Evolutionary conservation across 1,139 yeast species (phyloP), one percentile per base, ranked within the genome.

Genomic region (Arxiozyma slooffiae): DNA sequence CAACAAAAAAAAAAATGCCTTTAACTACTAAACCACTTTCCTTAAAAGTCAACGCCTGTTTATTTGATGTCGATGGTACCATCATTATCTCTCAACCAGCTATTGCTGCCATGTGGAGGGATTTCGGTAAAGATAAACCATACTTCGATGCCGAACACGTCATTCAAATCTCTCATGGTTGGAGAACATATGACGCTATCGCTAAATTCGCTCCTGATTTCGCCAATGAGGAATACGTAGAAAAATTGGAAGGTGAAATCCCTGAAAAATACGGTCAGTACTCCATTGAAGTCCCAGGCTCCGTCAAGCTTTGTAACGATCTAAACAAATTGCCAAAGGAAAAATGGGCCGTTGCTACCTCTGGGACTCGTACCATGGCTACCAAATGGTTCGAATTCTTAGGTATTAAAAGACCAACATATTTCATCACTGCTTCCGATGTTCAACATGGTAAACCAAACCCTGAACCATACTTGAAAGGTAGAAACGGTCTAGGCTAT

Each of bases 11-110:
- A 20, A 54, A 18, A 41, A 62, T 60, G 62, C 55, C 62, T 48
- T 54, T 58, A 52, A 54, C 60, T 38, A 54, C 56, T 42, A 56
- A 61, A 54, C 67, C 68, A 34, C 50, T 65, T 40, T 55, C 64
- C 48, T 55, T 67, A 42, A 64, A 60, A 52, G 63, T 67, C 21
- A 64, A 67, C 58, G 73, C 72, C 41, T 69, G 76, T 58, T 77
- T 85, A 58, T 85, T 86, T 67, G 95, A 86, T 67, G 80, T 89
- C 52, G 95, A 86, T 65, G 95, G 95, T 50, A 86, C 95, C 41
- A 74, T 86, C 63, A 86, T 86, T 65, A 80, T 83, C 66, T 84
- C 95, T 41, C 85, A 90, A 54, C 82, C 81, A 53, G 88, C 94
- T 53, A 84, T 86, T 58, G 87, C 86, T 65, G 84, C 80, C 63